Evolutionary conservation across 202 grass and related monocot species (phyloP).

Genomic region (Zizania palustris): DNA sequence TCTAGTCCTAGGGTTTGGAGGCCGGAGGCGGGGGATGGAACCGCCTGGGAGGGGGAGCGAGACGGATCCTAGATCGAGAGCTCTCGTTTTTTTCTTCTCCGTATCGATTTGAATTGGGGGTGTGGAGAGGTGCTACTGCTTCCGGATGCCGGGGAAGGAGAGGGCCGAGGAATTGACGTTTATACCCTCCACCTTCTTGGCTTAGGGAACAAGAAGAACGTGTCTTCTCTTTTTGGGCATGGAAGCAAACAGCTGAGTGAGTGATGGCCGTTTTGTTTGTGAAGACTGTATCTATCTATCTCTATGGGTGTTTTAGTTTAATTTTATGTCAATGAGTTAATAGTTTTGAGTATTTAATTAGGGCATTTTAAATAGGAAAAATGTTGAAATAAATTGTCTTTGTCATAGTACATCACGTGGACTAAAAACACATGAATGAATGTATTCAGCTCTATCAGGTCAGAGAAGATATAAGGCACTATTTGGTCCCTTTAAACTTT

Average conservation of each 20-base stretch:
- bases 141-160: slow-evolving; percentile 29
- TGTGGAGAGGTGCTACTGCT: slow-evolving; percentile 19
- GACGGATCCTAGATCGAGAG: slow-evolving; percentile 50
- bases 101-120: slow-evolving; percentile 47
- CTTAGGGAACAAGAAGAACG: slow-evolving; percentile 58
- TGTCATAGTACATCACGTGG: too few species aligned
- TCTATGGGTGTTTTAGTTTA: too few species aligned
- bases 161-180: slow-evolving; percentile 36
- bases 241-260: background rate
- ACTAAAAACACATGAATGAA: too few species aligned
- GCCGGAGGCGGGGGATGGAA: slow-evolving; percentile 1
- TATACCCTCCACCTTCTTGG: slow-evolving; percentile 50
- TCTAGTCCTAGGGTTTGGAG: slow-evolving; percentile 56
- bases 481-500: too few species aligned
- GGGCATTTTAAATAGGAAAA: too few species aligned
- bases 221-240: background rate
- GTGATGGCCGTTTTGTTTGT: too few species aligned
- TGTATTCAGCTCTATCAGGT: too few species aligned
- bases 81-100: background rate
- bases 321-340: too few species aligned
- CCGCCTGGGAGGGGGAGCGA: background rate
- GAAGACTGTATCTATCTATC: too few species aligned
- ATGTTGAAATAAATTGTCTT: too few species aligned
- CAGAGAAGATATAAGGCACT: too few species aligned
- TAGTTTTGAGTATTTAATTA: too few species aligned